These are phyloP conservation scores for Diplodia seriata DNA, from an alignment of 2,329 filamentous ascomycete species.

Conservation along the genomic window DNA sequence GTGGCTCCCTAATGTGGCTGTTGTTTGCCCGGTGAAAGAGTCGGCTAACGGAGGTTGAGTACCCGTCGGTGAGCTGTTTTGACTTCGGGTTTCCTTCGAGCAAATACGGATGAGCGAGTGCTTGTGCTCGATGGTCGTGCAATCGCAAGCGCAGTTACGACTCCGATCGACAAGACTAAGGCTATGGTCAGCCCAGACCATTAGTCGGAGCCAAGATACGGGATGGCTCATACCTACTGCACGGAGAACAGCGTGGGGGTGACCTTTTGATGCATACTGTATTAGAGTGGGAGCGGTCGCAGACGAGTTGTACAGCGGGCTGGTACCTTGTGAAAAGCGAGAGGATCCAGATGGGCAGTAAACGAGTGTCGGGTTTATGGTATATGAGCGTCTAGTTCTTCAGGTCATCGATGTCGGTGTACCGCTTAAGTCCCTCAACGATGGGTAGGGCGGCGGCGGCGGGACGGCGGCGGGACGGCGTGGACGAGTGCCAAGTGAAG, in stretches of 20 bases:
- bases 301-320: no score
- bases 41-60: neutral
- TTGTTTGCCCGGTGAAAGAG: neutral
- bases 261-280: slow-evolving; percentile 16
- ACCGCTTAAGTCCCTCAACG: slow-evolving; percentile 2
- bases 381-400: neutral
- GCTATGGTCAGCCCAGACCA: slow-evolving; percentile 10
- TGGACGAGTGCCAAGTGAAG: neutral
- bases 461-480: slow-evolving; percentile 6
- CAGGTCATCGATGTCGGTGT: neutral
- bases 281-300: neutral
- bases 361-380: slow-evolving; percentile 8
- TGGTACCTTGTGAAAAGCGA: neutral
- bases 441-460: neutral
- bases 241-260: slow-evolving; percentile 11
- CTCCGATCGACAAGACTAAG: slow-evolving; percentile 24
- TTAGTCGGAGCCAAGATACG: neutral
- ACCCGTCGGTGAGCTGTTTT: neutral
- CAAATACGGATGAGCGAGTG: slow-evolving; percentile 10
- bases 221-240: slow-evolving; percentile 14
- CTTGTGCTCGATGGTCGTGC: neutral
- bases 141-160: slow-evolving; percentile 7
- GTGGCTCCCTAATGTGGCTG: neutral
- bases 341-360: neutral
- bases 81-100: neutral